Evolutionary conservation across 1,284 basidiomycete genomes (phyloP), one percentile per base, ranked within the genome.

Genomic region (Marasmius tenuissimus): DNA sequence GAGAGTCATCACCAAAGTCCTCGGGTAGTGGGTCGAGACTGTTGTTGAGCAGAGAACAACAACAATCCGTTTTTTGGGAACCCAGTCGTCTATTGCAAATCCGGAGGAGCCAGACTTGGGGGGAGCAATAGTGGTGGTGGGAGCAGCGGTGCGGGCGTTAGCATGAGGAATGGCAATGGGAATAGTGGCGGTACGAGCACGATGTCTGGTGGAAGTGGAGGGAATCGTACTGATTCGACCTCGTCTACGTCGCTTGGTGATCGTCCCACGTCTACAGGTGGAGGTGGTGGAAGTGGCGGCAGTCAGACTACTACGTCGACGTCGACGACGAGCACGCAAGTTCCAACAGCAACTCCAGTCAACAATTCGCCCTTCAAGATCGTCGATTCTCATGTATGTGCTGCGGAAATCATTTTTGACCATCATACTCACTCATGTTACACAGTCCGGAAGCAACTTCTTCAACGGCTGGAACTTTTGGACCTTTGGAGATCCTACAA

Each of bases 381-480:
- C 72, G 22, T 69, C 77, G 49, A 67, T 68, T 22, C 78, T 78
- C 65, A 73, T 72, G 61, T 55, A 71, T 63, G 58, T 27, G 34
- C 20, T 18, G 49, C 39, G 20, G 14, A 39, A 22, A 20, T 27
- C 16, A 18, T 1, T 40, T 33, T 48, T 50, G 14, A 52, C 38
- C n/a, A 3, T 37, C 20, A 20, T n/a, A 62, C 55, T 42, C 34
- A 35, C 37, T 11, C 38, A 35, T 14, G 27, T 14, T 35, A 37
- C 27, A 39, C 47, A 89, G 86, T 73, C 81, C 63, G 91, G 91
- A 12, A 76, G 75, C 56, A 78, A 77, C 51, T 96, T 96, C 78
- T 96, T 95, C 68, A 78, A 90, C 70, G 87, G 87, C 58, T 96
- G 91, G 90, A 71, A 83, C 67, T 96, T 95, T 75, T 93, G 84